Evolutionary conservation across 2,329 filamentous ascomycete species (phyloP).

Genomic region (Diaporthe sp.): DNA sequence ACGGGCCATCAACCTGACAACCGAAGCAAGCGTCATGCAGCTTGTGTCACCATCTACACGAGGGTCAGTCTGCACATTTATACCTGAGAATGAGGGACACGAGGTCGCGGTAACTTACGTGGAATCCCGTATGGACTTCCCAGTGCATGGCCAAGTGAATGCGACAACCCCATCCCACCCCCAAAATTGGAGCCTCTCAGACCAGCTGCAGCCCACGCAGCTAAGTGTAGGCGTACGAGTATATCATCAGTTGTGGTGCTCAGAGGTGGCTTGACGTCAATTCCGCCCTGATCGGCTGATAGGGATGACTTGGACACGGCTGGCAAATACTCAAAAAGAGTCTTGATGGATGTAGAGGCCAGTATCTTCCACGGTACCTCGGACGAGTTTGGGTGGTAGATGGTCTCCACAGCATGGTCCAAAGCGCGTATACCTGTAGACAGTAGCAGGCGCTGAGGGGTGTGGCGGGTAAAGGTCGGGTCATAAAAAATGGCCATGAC

Average conservation of each 20-base stretch:
- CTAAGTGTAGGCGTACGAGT: constrained; percentile 3
- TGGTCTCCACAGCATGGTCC: constrained; percentile 11
- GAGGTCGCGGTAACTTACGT: neutral
- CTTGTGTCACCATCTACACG: constrained; percentile 1
- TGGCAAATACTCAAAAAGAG: neutral
- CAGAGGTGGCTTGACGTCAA: neutral
- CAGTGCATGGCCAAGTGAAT: constrained; percentile 7
- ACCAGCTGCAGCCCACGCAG: constrained; percentile 8
- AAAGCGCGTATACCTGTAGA: constrained; percentile 5
- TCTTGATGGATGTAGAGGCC: neutral
- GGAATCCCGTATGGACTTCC: constrained; percentile 2
- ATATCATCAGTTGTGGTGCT: neutral
- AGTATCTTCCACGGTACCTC: constrained; percentile 18
- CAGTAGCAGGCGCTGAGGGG: neutral
- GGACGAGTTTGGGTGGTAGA: constrained; percentile 9
- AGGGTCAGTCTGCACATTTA: neutral
- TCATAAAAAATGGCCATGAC: constrained; percentile 3
- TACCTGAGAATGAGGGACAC: neutral
- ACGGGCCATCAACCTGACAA: constrained; percentile 16
- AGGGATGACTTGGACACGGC: neutral
- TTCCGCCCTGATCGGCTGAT: neutral
- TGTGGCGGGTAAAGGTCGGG: neutral
- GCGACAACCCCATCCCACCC: constrained; percentile 17
- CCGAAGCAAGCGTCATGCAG: constrained; percentile 5
- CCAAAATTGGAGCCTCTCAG: constrained; percentile 23